Evolutionary conservation across 805 yeast genomes (phyloP).

Genomic region (Saccharomycopsis synnaedendra): DNA sequence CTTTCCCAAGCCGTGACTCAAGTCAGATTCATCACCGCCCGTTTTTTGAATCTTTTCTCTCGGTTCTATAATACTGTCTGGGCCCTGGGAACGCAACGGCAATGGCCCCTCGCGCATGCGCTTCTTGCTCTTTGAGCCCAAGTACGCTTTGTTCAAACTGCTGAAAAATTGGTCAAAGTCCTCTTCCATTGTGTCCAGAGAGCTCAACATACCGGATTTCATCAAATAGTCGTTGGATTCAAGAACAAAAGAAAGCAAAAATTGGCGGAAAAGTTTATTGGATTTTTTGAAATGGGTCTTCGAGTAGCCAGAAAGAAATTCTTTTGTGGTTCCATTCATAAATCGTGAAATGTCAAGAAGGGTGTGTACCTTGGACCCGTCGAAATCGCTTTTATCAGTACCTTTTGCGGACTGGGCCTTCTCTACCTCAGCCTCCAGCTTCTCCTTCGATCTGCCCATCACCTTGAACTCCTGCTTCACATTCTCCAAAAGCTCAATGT

Average conservation of each 20-base stretch:
- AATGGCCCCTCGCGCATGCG: no score
- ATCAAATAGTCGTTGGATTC: constrained; percentile 12
- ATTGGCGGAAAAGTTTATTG: constrained; percentile 8
- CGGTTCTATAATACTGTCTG: no score
- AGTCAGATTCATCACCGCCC: no score
- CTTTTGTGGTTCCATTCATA: neutral
- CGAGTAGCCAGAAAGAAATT: neutral
- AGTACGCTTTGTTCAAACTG: neutral
- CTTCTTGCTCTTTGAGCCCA: no score
- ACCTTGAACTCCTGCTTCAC: constrained; percentile 19
- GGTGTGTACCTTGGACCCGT: constrained; percentile 4
- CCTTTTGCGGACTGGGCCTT: constrained; percentile 1
- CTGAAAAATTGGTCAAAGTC: neutral
- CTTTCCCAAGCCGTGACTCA: no score
- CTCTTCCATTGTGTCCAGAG: neutral
- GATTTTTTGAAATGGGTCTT: constrained; percentile 6
- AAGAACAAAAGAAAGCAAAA: constrained; percentile 11
- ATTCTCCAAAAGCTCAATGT: constrained; percentile 24
- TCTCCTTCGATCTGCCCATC: neutral
- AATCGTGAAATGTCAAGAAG: neutral
- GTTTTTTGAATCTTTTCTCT: no score
- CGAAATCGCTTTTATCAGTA: constrained; percentile 7
- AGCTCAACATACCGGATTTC: constrained; percentile 3
- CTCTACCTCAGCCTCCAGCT: neutral
- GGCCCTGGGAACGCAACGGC: no score